These are phyloP conservation scores for Yarrowia bubula DNA, from an alignment of 805 yeast genomes.

Conservation along the genomic window DNA sequence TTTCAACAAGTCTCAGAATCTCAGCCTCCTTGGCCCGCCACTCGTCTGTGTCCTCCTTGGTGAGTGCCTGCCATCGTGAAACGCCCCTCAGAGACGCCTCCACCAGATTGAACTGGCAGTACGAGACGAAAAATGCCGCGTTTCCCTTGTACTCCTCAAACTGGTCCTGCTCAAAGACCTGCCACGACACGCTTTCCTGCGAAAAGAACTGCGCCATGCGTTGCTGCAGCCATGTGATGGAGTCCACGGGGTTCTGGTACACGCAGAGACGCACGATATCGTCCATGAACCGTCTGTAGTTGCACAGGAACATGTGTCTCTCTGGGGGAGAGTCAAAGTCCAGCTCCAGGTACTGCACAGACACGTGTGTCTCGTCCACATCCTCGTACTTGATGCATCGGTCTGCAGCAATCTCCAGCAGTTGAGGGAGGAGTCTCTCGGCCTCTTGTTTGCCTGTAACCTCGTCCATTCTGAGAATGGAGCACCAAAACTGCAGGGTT, in stretches of 20 bases:
- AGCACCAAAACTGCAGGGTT: constrained; percentile 92
- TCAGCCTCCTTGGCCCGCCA: constrained; percentile 53
- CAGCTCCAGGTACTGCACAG: constrained; percentile 66
- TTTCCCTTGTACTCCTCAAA: constrained; percentile 54
- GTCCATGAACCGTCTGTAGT: constrained; percentile 79
- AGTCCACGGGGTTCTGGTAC: constrained; percentile 79
- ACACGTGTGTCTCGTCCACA: constrained; percentile 60
- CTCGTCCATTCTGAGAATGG: constrained; percentile 78
- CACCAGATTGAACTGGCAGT: constrained; percentile 78
- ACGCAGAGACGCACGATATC: constrained; percentile 86
- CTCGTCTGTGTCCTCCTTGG: constrained; percentile 54
- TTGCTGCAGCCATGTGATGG: constrained; percentile 76
- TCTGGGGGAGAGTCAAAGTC: constrained; percentile 91
- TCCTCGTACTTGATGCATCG: constrained; percentile 72
- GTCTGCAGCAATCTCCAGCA: constrained; percentile 74
- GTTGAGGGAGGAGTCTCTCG: constrained; percentile 56
- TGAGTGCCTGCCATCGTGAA: constrained; percentile 80
- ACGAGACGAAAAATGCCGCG: constrained; percentile 66
- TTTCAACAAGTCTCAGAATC: constrained; percentile 53
- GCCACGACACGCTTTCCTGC: constrained; percentile 62
- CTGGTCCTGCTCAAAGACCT: constrained; percentile 54
- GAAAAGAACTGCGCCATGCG: constrained; percentile 68
- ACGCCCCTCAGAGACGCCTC: constrained; percentile 91
- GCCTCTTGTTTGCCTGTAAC: constrained; percentile 45
- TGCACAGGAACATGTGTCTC: constrained; percentile 66